Base-by-base conservation (phyloP, 2,329 filamentous ascomycete genomes). In the Penicillium sp. region DNA sequence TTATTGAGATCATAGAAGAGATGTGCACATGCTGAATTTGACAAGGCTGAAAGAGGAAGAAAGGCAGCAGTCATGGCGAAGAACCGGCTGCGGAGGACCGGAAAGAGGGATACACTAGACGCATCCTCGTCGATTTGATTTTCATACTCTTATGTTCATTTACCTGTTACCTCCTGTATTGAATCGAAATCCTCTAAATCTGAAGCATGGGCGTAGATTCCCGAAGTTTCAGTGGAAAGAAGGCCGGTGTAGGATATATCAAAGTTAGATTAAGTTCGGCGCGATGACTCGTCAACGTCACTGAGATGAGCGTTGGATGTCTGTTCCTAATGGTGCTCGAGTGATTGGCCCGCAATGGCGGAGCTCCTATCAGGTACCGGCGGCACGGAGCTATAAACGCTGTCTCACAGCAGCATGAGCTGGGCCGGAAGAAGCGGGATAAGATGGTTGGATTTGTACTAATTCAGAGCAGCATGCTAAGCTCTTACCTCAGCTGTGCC, bases 1-100 rank as follows among this genome's bases (percentile, higher is more conserved):
- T 79, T 97, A 68, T 74, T 98, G 71, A 89, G 90, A 73, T 41
- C 35, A 41, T 41, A 92, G 92, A 21, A 57, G 31, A 41, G 30
- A 48, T 38, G 19, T 44, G 46, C 29, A 50, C 17, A 9, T 23
- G 45, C n/a, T 50, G 11, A 26, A 44, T 21, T 57, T 21, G 46
- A 26, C 8, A 47, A 19, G 31, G 31, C 13, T 11, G 8, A 13
- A 8, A 78, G 90, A 95, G 69, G 91, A 96, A 70, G 91, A 95
- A 70, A 87, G 89, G 60, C 35, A 41, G 35, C 35, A 2, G 13
- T 15, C 11, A 2, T 41, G 9, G 31, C 31, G 31, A 38, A 5
- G 35, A 41, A 87, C 89, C 75, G 84, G 74, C 84, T 83, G 50
- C 64, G 47, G 68, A 71, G 64, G 65, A 63, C 58, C 73, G 62